Evolutionary conservation across 2,329 filamentous ascomycete genomes (phyloP), one percentile per base, ranked within the genome.

Genomic region (Alternaria atra): DNA sequence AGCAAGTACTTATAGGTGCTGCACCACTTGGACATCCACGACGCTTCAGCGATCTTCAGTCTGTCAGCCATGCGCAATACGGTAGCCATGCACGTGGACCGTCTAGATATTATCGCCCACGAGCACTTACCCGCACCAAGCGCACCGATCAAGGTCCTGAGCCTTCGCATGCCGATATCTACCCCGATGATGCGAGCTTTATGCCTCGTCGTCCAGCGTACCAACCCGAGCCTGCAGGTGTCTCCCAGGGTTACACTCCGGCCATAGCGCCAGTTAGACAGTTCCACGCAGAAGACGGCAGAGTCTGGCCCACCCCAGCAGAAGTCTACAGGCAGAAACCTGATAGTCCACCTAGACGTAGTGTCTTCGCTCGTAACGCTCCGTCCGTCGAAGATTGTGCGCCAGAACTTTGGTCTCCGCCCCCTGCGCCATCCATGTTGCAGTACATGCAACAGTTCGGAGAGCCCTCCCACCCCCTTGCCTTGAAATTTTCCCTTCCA

Each of bases 141-240:
- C 71, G 73, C 8, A 59, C 58, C 6, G 73, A 75, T 56, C 73
- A 76, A 60, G 74, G 74, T 1, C 74, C 74, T 5, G 60, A 68
- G 56, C 69, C 74, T 5, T 76, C 74, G 13, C 42, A 47, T 3
- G 74, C 74, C 4, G 74, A 76, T 42, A 72, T 75, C 52, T 76
- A 74, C 39, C 74, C 74, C 7, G 73, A 74, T 13, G 73, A 76
- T 55, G 69, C 70, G 2, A 44, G 57, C 30, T 67, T 60, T 58
- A 46, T 40, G 12, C 50, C 58, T 2, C 30, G 44, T 3, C 44
- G 44, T 20, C 43, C 35, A 15, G 42, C 50, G 2, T 42, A 52
- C 43, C 30, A 30, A 12, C 39, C 50, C 52, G 39, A 43, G 40
- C 20, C 35, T 10, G n/a, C 40, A 27, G 17, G 15, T 35, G 12